Evolutionary conservation across 805 yeast species (phyloP), one percentile per base, ranked within the genome.

Genomic region (Lipomyces yamanashiensis): DNA sequence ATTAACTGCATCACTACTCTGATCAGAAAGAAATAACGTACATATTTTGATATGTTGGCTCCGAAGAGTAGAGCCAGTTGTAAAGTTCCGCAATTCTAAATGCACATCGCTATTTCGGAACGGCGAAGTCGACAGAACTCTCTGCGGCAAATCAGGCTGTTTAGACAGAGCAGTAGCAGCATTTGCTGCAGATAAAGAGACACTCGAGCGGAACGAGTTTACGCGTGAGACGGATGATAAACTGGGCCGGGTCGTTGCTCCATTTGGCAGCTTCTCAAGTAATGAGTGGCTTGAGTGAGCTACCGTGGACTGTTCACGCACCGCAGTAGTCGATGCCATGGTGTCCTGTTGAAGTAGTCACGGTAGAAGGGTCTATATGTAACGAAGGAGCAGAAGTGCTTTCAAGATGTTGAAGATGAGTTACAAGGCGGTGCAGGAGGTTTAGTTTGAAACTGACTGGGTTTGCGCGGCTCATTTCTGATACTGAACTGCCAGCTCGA

Each of bases 181-280:
- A 28, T 53, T 53, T 21, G 39, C 28, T 12, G 57, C 44, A n/a
- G 57, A 40, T 28, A 28, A 23, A 7, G 57, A 53, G 4, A 53
- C 57, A 41, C 28, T 53, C 37, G 48, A 53, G 21, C 57, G 57
- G 23, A 53, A 53, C n/a, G 58, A 54, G 43, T 54, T 54, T 13
- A 54, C 58, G 43, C 58, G 58, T 15, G 58, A 54, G 17, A 54
- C 43, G 23, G 50, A 45, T 12, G 57, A 53, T 39, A 53, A 40
- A 21, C 40, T 23, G 7, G 57, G 57, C n/a, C 57, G 44, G 6
- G 36, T 53, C 12, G 57, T 10, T 12, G 48, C 48, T 13, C 39
- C 57, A 21, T 33, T 36, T 53, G 48, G 57, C 57, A 23, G 40
- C 39, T 53, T 53, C 23, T 53, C 57, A 15, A 53, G 39, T 15